Conservation (phyloP, 2,329 filamentous ascomycete species). For the Dichotomopilus funicola region DNA sequence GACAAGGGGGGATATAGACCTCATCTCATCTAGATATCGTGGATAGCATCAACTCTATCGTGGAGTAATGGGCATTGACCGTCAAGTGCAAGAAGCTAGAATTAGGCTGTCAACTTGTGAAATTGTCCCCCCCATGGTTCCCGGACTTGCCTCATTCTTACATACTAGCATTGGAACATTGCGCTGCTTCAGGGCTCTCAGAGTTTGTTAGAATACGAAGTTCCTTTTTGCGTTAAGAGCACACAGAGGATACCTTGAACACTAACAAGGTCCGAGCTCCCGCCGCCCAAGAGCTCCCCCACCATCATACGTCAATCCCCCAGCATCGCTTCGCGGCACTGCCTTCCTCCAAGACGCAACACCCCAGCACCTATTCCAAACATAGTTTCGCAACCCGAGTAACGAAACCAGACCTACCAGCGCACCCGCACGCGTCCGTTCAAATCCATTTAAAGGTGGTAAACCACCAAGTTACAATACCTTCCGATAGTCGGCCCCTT, state of each 20-base stretch:
- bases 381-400: neutral
- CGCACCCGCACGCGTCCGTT: too few species aligned
- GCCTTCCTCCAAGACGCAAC: neutral
- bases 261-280: neutral
- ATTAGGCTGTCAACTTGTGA: too few species aligned
- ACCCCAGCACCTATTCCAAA: neutral
- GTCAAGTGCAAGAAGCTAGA: neutral
- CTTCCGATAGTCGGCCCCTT: too few species aligned
- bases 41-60: slow-evolving; percentile 2
- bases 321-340: neutral
- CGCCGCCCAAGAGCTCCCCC: slow-evolving; percentile 4
- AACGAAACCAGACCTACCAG: too few species aligned
- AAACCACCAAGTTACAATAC: too few species aligned
- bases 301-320: slow-evolving; percentile 15
- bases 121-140: too few species aligned
- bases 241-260: neutral
- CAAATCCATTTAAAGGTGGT: too few species aligned
- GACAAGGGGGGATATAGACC: slow-evolving; percentile 11
- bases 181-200: neutral
- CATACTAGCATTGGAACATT: too few species aligned
- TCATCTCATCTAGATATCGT: slow-evolving; percentile 13
- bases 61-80: neutral
- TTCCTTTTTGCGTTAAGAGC: neutral
- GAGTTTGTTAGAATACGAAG: neutral
- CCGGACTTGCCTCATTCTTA: too few species aligned